Evolutionary conservation across 164 flowering plant species (phyloP).

Genomic region (Aristolochia californica): DNA sequence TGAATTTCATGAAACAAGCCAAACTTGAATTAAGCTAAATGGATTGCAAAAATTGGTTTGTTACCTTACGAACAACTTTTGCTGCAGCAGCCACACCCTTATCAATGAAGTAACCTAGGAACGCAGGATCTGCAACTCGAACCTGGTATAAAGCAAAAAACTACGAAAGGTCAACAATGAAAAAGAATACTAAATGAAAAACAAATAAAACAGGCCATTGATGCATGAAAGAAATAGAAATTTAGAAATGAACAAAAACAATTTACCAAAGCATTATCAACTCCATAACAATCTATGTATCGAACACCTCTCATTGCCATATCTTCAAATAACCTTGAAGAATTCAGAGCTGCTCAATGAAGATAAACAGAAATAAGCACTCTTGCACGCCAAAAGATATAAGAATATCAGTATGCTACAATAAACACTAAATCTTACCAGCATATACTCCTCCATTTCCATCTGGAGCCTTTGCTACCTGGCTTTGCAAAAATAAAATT

Average conservation of each 20-base stretch:
- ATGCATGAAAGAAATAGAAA: background rate
- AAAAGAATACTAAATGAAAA: background rate
- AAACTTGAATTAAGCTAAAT: background rate
- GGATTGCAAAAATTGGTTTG: slow-evolving; percentile 1
- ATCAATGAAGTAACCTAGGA: slow-evolving; percentile 91
- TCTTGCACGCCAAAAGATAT: too few species aligned
- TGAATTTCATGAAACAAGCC: too few species aligned
- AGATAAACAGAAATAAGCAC: background rate
- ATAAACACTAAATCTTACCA: slow-evolving; percentile 27
- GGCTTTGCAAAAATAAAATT: slow-evolving; percentile 19
- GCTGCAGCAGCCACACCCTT: slow-evolving; percentile 89
- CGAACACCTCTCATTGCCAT: slow-evolving; percentile 81
- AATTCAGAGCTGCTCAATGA: slow-evolving; percentile 55
- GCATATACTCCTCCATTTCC: slow-evolving; percentile 99
- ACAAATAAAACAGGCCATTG: background rate
- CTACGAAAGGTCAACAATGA: slow-evolving; percentile 9
- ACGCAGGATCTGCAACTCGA: slow-evolving; percentile 94
- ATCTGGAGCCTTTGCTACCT: slow-evolving; percentile 97
- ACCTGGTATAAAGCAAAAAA: slow-evolving; percentile 44
- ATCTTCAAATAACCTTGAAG: slow-evolving; percentile 76
- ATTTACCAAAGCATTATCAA: slow-evolving; percentile 90
- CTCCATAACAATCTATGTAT: slow-evolving; percentile 91
- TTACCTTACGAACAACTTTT: slow-evolving; percentile 99
- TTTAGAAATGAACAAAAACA: background rate
- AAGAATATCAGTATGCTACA: background rate